Base-by-base conservation (phyloP, 2,329 filamentous ascomycete species). In the Colletotrichum coccodes region DNA sequence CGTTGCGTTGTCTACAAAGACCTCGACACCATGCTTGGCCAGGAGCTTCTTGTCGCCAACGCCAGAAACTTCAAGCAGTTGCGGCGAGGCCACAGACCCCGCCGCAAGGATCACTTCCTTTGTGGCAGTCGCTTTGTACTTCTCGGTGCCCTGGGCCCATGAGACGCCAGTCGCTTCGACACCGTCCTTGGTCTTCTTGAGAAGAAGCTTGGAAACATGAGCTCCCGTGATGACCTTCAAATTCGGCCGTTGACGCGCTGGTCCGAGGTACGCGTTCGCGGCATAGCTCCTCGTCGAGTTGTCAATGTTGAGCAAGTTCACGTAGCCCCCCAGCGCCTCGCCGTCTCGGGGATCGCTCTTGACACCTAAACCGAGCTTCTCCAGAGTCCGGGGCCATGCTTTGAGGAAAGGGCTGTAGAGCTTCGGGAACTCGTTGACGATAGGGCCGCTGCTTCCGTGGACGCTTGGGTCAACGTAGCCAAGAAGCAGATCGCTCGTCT, bases 61-160 rank as follows among this genome's bases (percentile, higher is more conserved):
- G 0, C 90, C 89, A 0, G 88, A 90, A 2, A 90, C 79, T 71
- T 91, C 89, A n/a, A 87, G 83, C 18, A 89, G 79, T 76, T 86
- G 88, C 6, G 85, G 90, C 11, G 86, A 89, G 73, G 85, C 84
- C 46, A 87, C 79, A 32, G 82, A 85, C 0, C 90, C 90, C 0
- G 88, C 88, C 5, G 85, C 85, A 3, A 92, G 76, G 42, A 92
- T 83, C 12, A 91, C 82, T 72, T 91, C 89, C 59, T 76, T 71
- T 0, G 65, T 68, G 0, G 77, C 78, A 7, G 46, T 52, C 12
- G 77, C 61, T 0, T 60, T 73, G 26, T 56, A 58, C 1, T 47
- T 58, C 14, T 47, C 61, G 6, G 46, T 64, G 5, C 42, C 46
- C 14, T 59, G 21, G 16, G 58, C 50, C 26, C 58, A 70, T 3